Base-by-base conservation (phyloP, 805 yeast species). In the Saccharomycopsis capsularis region DNA sequence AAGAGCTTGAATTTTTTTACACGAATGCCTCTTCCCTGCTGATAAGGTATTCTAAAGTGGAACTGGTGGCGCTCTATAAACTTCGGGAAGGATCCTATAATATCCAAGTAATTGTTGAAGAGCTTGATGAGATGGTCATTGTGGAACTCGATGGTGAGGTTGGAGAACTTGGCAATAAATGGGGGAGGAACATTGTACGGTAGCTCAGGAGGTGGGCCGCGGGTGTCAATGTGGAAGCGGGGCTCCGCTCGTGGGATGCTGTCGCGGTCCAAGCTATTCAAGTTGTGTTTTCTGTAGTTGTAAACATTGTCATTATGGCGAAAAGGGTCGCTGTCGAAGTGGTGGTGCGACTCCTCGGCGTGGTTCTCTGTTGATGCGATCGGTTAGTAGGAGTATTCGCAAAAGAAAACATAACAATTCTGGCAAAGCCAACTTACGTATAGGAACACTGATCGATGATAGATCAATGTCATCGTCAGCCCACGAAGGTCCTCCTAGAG, bases 401-500 rank as follows among this genome's bases (percentile, higher is more conserved):
- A n/a, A n/a, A n/a, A n/a, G n/a, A n/a, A n/a, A n/a, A n/a, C n/a
- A n/a, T n/a, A n/a, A n/a, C n/a, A n/a, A n/a, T n/a, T n/a, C n/a
- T n/a, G n/a, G n/a, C n/a, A n/a, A n/a, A n/a, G n/a, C n/a, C n/a
- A n/a, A 43, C 49, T 40, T 41, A 25, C 51, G 45, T 19, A 66
- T 61, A 24, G 76, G 73, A 9, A 76, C 75, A 37, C 77, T 76
- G 56, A 80, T 78, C 34, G 82, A 74, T 38, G 74, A 72, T 63
- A 80, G 67, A 59, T 81, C 87, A 49, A 81, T 77, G 58, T 80
- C 85, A 59, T 77, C 85, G 56, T 81, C 86, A 16, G 85, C 85
- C 87, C 87, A 81, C 5, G 79, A 75, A 24, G 11, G 11, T n/a
- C 42, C 29, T 21, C 35, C 44, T 16, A 42, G 30, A 29, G 35